Evolutionary conservation across 2,329 filamentous ascomycete genomes (phyloP).

Genomic region (Metarhizium anisopliae): DNA sequence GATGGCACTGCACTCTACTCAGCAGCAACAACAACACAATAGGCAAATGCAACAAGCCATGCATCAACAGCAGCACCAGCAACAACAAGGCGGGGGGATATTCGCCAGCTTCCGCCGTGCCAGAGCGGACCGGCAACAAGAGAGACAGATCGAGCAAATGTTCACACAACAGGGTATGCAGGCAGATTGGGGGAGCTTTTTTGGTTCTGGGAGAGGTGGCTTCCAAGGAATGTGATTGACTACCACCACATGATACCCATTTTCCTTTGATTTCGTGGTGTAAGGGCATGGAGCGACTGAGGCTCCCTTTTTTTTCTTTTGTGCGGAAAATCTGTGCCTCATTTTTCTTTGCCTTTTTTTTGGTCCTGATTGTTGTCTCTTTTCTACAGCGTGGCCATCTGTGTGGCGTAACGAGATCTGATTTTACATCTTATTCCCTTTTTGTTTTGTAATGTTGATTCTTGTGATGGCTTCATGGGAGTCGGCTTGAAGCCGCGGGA

Average conservation of each 20-base stretch:
- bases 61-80: constrained; percentile 8
- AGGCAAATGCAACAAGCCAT: constrained; percentile 8
- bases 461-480: neutral
- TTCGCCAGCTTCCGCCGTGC: constrained; percentile 17
- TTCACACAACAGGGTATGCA: constrained; percentile 37
- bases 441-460: neutral
- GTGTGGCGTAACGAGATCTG: neutral
- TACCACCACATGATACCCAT: constrained; percentile 28
- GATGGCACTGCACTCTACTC: constrained; percentile 27
- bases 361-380: neutral
- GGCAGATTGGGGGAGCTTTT: constrained; percentile 37
- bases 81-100: constrained; percentile 19
- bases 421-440: neutral
- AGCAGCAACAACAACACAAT: constrained; percentile 7
- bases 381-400: neutral
- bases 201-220: constrained; percentile 33
- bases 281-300: neutral
- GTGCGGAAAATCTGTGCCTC: neutral
- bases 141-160: constrained; percentile 39
- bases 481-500: neutral
- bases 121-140: constrained; percentile 19
- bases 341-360: neutral
- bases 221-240: constrained; percentile 33
- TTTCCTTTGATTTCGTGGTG: constrained; percentile 12
- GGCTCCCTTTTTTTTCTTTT: neutral